phyloP scores from a whole-genome alignment of 2,329 filamentous ascomycete genomes.

The Rutstroemia sp. region DNA sequence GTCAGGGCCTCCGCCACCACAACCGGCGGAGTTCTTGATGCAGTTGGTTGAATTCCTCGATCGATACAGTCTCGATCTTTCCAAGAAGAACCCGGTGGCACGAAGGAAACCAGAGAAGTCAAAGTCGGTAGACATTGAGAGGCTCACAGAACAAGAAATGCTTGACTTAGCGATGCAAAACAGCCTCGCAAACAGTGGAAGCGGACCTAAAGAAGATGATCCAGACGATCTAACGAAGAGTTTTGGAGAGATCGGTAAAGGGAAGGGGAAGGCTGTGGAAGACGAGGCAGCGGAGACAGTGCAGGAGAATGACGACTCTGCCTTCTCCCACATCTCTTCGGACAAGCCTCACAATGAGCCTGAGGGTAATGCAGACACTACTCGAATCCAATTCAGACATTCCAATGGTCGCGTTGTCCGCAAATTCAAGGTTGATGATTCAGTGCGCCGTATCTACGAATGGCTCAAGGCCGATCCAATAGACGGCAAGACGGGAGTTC shows the following conservation, averaged over 20 bases:
- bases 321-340: conserved; percentile 66
- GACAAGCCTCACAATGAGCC: conserved; percentile 74
- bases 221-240: conserved; percentile 82
- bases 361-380: conserved; percentile 55
- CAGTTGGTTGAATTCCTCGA: conserved; percentile 96
- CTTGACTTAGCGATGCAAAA: conserved; percentile 87
- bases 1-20: conserved; percentile 76
- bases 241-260: conserved; percentile 42
- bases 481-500: conserved; percentile 67
- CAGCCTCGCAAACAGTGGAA: conserved; percentile 57
- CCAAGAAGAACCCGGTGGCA: conserved; percentile 89
- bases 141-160: conserved; percentile 97
- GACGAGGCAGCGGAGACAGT: conserved; percentile 21
- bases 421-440: conserved; percentile 70
- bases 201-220: conserved; percentile 56
- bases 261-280: conserved; percentile 42
- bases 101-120: conserved; percentile 64
- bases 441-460: conserved; percentile 81
- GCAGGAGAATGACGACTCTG: conserved; percentile 31
- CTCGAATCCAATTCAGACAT: conserved; percentile 88
- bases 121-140: conserved; percentile 67
- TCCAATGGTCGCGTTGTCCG: conserved; percentile 79
- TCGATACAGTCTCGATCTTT: conserved; percentile 80
- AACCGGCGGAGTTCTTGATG: conserved; percentile 73
- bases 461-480: conserved; percentile 89